Percentiles rank a stretch among this genome's conserved stretches.
Conservation (phyloP, 2,329 filamentous ascomycete genomes). For the Cytospora piceae region DNA sequence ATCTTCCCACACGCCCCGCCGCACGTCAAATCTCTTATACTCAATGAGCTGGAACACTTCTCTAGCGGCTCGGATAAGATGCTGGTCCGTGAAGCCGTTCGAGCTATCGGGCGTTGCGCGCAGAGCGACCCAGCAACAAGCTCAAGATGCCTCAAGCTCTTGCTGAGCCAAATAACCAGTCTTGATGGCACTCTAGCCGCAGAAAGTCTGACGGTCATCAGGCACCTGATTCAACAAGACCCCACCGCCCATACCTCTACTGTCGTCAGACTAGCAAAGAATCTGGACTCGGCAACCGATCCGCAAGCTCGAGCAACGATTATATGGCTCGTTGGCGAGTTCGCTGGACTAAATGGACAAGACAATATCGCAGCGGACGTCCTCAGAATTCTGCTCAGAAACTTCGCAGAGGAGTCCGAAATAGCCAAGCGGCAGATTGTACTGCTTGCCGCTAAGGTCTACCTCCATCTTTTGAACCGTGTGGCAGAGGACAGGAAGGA, state of each 20-base stretch:
- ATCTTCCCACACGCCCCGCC: constrained; percentile 82
- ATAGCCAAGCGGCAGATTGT: constrained; percentile 89
- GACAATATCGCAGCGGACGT: constrained; percentile 94
- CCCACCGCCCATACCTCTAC: constrained; percentile 80
- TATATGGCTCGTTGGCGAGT: constrained; percentile 96
- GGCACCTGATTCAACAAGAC: constrained; percentile 92
- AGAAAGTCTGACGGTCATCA: constrained; percentile 91
- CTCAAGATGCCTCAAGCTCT: constrained; percentile 76
- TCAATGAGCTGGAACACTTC: constrained; percentile 94
- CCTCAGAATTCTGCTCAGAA: constrained; percentile 82
- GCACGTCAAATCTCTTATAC: constrained; percentile 80
- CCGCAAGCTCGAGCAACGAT: constrained; percentile 91
- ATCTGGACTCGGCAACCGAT: constrained; percentile 85
- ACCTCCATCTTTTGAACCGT: constrained; percentile 82
- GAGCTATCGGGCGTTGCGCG: constrained; percentile 91
- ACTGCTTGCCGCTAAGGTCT: constrained; percentile 93
- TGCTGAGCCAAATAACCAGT: constrained; percentile 86
- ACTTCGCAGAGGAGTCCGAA: constrained; percentile 83
- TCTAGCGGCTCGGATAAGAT: constrained; percentile 73
- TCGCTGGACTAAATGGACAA: constrained; percentile 76
- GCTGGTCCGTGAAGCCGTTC: constrained; percentile 84
- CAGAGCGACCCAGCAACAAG: constrained; percentile 74
- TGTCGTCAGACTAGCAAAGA: constrained; percentile 85
- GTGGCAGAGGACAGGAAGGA: constrained; percentile 43
- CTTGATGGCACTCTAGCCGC: constrained; percentile 86